A percentile compares a stretch with the other conserved stretches of the same genome.
phyloP scores from a whole-genome alignment of 306 rosid genomes.

The Trifolium pratense region DNA sequence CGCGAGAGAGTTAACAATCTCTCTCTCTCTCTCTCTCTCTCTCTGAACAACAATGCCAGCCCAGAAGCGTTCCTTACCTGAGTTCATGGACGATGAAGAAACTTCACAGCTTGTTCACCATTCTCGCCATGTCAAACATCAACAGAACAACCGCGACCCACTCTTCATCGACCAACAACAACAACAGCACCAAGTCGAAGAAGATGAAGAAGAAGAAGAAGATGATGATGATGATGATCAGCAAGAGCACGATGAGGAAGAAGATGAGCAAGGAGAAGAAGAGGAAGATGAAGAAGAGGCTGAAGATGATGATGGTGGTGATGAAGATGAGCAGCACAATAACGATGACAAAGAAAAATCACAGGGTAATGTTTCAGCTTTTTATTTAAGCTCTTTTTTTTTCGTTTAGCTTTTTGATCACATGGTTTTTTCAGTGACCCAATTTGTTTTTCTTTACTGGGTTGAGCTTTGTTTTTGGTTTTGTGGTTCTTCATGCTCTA shows the following conservation, averaged over 20 bases:
- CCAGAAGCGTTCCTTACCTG: conserved; percentile 79
- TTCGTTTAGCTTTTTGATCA: conserved; percentile 3
- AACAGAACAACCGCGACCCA: conserved; percentile 52
- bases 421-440: conserved; percentile 29
- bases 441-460: conserved; percentile 49
- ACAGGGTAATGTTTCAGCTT: conserved; percentile 61
- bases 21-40: conserved; percentile 22
- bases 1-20: conserved; percentile 31
- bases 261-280: neutral
- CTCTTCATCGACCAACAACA: conserved; percentile 34
- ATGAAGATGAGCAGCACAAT: conserved; percentile 38
- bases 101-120: conserved; percentile 40
- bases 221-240: conserved; percentile 13
- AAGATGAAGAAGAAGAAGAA: conserved; percentile 2
- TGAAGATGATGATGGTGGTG: conserved; percentile 34
- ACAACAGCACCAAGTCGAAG: neutral
- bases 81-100: conserved; percentile 52
- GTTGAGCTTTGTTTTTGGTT: conserved; percentile 40
- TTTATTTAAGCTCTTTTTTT: neutral
- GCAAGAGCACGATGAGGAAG: conserved; percentile 16
- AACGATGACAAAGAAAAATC: conserved; percentile 44
- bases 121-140: conserved; percentile 61
- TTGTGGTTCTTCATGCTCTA: conserved; percentile 42
- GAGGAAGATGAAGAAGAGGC: conserved; percentile 27
- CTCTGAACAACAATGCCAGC: conserved; percentile 76